These are phyloP conservation scores for Chrysanthemum seticuspe DNA, from an alignment of 129 eudicot species.

Conservation along the genomic window DNA sequence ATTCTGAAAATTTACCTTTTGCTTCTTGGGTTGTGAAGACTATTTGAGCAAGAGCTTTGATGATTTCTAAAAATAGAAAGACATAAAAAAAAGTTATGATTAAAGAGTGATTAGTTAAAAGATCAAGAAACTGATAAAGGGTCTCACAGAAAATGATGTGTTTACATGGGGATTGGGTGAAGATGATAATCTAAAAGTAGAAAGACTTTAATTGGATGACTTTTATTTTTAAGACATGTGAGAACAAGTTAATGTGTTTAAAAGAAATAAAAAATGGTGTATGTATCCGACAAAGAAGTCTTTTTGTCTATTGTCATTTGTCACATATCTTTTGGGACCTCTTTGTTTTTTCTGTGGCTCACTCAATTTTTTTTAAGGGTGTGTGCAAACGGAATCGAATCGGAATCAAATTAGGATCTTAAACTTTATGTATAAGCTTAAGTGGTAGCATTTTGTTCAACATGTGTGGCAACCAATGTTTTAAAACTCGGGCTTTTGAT, in stretches of 20 bases:
- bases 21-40: conserved; percentile 16
- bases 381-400: neutral
- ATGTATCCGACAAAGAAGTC: conserved; percentile 21
- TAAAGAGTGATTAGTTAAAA: neutral
- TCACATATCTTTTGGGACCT: neutral
- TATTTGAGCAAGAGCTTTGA: conserved; percentile 23
- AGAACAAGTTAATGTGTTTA: conserved; percentile 19
- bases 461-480: no score
- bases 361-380: neutral
- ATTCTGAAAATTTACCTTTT: conserved; percentile 7
- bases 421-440: neutral
- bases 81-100: neutral
- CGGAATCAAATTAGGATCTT: neutral
- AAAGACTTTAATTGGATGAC: neutral
- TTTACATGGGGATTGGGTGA: conserved; percentile 15
- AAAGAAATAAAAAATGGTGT: no score
- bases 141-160: neutral
- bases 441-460: no score
- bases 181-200: conserved; percentile 1
- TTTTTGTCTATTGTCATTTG: neutral
- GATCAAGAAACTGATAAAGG: conserved; percentile 4
- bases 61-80: neutral
- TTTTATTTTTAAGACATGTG: conserved; percentile 6
- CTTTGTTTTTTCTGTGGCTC: neutral
- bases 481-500: no score